Evolutionary conservation across 768 basidiomycete genomes (phyloP), one percentile per base, ranked within the genome.

Genomic region (Tricholoma hemisulphureum): DNA sequence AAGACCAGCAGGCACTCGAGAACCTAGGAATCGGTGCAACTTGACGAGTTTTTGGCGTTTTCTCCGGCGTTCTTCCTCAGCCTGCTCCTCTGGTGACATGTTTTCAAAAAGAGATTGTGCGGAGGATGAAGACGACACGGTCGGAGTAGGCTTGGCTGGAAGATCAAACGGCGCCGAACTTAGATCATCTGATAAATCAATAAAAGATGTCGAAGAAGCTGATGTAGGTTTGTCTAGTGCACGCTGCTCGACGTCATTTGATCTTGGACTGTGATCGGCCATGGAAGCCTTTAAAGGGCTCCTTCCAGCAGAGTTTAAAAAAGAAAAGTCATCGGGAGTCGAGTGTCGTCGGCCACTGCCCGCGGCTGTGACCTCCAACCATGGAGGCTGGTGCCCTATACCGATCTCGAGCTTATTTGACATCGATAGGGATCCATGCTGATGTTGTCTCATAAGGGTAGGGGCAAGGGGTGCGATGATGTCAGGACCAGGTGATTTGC

Each of bases 1-100:
- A 32, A 91, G 81, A 61, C 84, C 81, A 13, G 81, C 69, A 7
- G 91, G 91, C 24, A 94, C 87, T 29, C 83, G 82, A 18, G 89
- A 91, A n/a, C 91, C 92, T 31, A 93, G 79, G 73, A 88, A 93
- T 46, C 92, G 88, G 71, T 93, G 90, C 4, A 94, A 80, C 69
- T 86, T 93, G 3, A 88, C 88, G 46, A 94, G 75, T 63, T 86
- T 85, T 62, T 90, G 88, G 51, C 91, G 80, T 71, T 88, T 91
- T 59, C 83, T 81, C 56, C 83, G 77, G 59, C 82, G 82, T 58
- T 87, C 84, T 20, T 83, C 82, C 51, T 91, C 89, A 16, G 74
- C 80, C 58, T 74, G 79, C 58, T 79, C 79, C 55, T 85, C 82
- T 21, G 79, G 73, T 50, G 80, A 73, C 66, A 84, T 65, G 51